Percentiles rank a stretch among this genome's conserved stretches.
Conservation (phyloP, 441 rosid genomes). For the Adansonia gregorii region DNA sequence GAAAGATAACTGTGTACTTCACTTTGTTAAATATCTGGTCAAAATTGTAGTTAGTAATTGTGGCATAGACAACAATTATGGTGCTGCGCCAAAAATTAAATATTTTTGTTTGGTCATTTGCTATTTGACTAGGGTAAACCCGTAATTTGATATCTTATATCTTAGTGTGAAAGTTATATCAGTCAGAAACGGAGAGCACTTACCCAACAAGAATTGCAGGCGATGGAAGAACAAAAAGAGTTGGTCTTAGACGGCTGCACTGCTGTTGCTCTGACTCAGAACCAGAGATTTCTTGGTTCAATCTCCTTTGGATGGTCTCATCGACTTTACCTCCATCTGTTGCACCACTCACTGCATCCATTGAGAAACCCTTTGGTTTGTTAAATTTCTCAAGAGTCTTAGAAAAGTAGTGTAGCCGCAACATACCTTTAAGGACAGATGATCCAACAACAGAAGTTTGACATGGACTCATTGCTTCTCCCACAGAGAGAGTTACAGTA, state of each 20-base stretch:
- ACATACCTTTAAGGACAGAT: constrained; percentile 61
- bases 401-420: constrained; percentile 16
- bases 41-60: background rate
- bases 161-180: background rate
- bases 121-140: background rate
- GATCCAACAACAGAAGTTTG: constrained; percentile 59
- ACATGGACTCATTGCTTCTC: constrained; percentile 69
- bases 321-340: constrained; percentile 78
- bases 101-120: constrained; percentile 18
- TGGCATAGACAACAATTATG: background rate
- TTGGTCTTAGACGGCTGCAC: constrained; percentile 61
- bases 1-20: background rate
- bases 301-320: constrained; percentile 67
- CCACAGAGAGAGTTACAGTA: constrained; percentile 48
- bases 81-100: background rate
- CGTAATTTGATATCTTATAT: background rate
- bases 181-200: constrained; percentile 26
- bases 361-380: constrained; percentile 27
- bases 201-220: constrained; percentile 99
- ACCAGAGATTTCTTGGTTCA: constrained; percentile 65
- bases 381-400: constrained; percentile 30
- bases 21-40: constrained; percentile 15
- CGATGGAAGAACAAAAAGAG: constrained; percentile 87
- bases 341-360: constrained; percentile 45
- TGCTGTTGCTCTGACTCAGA: constrained; percentile 71